Base-by-base conservation (phyloP, 179 eudicot genomes). In the Nepenthes alata region DNA sequence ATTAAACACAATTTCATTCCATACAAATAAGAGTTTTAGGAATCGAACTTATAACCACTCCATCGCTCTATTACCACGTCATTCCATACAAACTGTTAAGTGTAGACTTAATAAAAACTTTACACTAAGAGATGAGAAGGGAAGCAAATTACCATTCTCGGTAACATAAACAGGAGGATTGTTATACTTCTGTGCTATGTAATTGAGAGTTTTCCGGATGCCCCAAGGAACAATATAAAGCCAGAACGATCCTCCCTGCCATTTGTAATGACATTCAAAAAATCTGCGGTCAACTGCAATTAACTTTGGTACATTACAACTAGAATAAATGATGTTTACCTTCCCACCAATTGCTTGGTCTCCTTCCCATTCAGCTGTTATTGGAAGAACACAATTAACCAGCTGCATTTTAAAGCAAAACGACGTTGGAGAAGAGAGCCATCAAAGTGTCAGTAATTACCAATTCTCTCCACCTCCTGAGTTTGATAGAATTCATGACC, bases 201-300 rank as follows among this genome's bases (percentile, higher is more conserved):
- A 67, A 55, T 70, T 72, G 56, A 89, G 83, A 62, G 78, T 57
- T 77, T 77, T 86, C 81, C 77, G 67, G 53, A 87, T 73, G 15
- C 96, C 96, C 96, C 95, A 87, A 45, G 96, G 96, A 55, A 89
- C 95, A 36, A 84, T 85, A 72, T 89, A 87, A 35, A 89, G 94
- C 96, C 96, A 89, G 55, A 78, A 36, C 16, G 95, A 89, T 71
- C 89, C 96, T 53, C 91, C 96, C 95, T 89, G 91, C 70, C 64
- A 74, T 55, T 58, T 56, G 69, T 13, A 64, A 44, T 10, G 57
- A 51, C 54, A 47, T 35, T 41, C 45, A 2, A 54, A 13, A 55
- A 53, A 36, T 54, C 6, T 5, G 41, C 11, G n/a, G 14, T 35
- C 34, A n/a, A 5, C 36, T 57, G 14, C 44, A 35, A 2, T 12